phyloP scores from a whole-genome alignment of 768 basidiomycete species.

The Xerocomellus dryophilus region DNA sequence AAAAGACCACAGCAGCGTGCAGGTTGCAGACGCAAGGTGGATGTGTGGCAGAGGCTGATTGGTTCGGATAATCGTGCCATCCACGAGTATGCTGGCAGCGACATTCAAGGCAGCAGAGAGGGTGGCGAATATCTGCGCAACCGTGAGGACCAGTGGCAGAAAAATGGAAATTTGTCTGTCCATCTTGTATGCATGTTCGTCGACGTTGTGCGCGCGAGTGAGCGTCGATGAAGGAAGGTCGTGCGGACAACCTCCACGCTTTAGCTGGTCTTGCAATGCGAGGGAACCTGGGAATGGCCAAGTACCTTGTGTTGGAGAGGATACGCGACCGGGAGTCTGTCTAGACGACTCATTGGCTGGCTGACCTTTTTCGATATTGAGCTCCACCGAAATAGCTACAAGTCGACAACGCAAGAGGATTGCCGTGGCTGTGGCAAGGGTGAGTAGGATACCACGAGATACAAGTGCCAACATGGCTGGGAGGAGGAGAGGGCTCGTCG shows the following conservation, averaged over 20 bases:
- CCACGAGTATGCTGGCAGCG: constrained; percentile 9
- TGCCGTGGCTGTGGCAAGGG: constrained; percentile 11
- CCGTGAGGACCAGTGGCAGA: constrained; percentile 13
- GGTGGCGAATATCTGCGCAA: constrained; percentile 23
- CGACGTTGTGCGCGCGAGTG: neutral
- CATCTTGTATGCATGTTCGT: neutral
- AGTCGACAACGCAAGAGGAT: constrained; percentile 4
- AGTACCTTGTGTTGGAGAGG: constrained; percentile 30
- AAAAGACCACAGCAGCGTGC: constrained; percentile 26
- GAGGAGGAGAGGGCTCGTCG: constrained; percentile 25
- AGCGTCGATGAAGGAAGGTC: constrained; percentile 4
- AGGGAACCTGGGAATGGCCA: constrained; percentile 35
- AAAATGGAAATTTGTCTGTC: neutral
- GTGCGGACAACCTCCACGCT: neutral
- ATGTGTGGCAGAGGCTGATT: constrained; percentile 4
- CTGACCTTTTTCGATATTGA: constrained; percentile 16
- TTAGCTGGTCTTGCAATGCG: constrained; percentile 8
- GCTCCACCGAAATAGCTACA: neutral
- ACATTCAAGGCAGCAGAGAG: constrained; percentile 25
- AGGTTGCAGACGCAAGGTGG: constrained; percentile 20
- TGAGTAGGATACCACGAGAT: constrained; percentile 22
- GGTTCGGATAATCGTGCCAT: neutral
- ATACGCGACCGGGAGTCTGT: constrained; percentile 18
- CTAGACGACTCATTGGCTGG: neutral
- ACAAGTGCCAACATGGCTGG: constrained; percentile 22